Percentiles rank a stretch among this genome's conserved stretches.
phyloP scores from a whole-genome alignment of 345 rosid species.

The Eucalyptus rudis region DNA sequence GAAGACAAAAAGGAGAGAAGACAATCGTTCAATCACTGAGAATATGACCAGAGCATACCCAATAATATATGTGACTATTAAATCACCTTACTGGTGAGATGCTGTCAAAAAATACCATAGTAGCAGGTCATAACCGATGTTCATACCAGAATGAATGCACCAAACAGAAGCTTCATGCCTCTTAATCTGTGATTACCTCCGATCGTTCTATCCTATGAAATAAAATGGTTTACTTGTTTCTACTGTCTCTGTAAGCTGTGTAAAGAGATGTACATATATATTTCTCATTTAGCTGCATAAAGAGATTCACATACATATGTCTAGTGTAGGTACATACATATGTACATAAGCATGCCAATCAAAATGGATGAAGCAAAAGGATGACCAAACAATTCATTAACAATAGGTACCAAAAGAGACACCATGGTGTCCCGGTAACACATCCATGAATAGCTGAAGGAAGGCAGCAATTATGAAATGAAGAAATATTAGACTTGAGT shows the following conservation, averaged over 20 bases:
- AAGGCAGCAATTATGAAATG: neutral
- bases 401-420: neutral
- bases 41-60: neutral
- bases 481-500: neutral
- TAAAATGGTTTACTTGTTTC: neutral
- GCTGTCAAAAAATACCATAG: neutral
- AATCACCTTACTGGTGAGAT: neutral
- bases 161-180: neutral
- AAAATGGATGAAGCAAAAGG: neutral
- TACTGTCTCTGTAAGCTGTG: neutral
- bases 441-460: neutral
- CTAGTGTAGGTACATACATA: neutral
- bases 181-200: neutral
- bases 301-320: neutral
- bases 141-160: neutral
- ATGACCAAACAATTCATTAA: neutral
- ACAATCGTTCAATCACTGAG: neutral
- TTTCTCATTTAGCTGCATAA: neutral
- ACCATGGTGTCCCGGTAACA: neutral
- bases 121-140: neutral
- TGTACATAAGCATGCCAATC: neutral
- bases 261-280: neutral
- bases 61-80: neutral
- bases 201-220: neutral
- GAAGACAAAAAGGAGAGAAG: neutral